These are phyloP conservation scores for Diplocarpon rosae DNA, from an alignment of 2,329 filamentous ascomycete species.

Conservation along the genomic window DNA sequence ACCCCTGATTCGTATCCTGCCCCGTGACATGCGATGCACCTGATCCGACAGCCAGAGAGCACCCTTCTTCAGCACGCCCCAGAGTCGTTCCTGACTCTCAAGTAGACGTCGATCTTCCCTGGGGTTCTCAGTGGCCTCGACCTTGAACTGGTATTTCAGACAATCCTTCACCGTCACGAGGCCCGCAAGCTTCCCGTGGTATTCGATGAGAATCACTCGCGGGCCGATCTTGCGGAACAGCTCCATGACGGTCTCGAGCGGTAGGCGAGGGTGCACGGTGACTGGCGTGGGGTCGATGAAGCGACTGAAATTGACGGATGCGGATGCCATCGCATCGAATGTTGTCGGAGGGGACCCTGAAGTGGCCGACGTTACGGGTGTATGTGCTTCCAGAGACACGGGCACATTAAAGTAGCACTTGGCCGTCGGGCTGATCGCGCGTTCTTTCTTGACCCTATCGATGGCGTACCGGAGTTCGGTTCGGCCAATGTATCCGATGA, in stretches of 20 bases:
- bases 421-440: slow-evolving; percentile 52
- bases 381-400: slow-evolving; percentile 24
- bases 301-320: slow-evolving; percentile 66
- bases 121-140: slow-evolving; percentile 72
- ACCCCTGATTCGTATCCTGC: slow-evolving; percentile 41
- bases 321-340: slow-evolving; percentile 48
- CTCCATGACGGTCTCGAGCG: slow-evolving; percentile 96
- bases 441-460: slow-evolving; percentile 62
- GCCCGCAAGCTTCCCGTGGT: slow-evolving; percentile 71
- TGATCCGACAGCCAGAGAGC: slow-evolving; percentile 49
- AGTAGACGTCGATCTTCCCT: slow-evolving; percentile 41
- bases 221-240: slow-evolving; percentile 97
- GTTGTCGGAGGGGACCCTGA: slow-evolving; percentile 36
- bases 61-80: slow-evolving; percentile 42
- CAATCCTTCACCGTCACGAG: slow-evolving; percentile 96
- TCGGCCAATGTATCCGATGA: slow-evolving; percentile 85
- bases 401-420: slow-evolving; percentile 62
- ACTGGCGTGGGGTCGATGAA: slow-evolving; percentile 87
- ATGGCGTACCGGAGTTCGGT: slow-evolving; percentile 89
- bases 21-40: slow-evolving; percentile 41
- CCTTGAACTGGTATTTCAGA: slow-evolving; percentile 93
- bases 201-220: slow-evolving; percentile 83
- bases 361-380: slow-evolving; percentile 17
- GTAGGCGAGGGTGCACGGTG: slow-evolving; percentile 79
- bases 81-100: slow-evolving; percentile 54